A percentile compares a stretch with the other conserved stretches of the same genome.
These are phyloP conservation scores for Podospora sp. DNA, from an alignment of 495 filamentous ascomycete species.

Conservation along the genomic window DNA sequence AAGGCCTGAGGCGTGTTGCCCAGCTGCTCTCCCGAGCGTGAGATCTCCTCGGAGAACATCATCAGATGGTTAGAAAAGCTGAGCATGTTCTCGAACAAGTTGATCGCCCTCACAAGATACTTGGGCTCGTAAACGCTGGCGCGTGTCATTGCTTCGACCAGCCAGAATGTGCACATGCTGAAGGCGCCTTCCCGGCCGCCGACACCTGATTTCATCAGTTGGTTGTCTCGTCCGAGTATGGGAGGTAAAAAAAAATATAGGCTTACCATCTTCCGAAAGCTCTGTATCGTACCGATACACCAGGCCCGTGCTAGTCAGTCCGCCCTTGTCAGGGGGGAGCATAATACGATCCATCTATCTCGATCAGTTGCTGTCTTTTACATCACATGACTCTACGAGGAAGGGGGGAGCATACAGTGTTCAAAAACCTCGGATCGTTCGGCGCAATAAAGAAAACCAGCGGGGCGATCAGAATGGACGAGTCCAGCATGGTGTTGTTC, in stretches of 20 bases:
- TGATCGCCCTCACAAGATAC: constrained; percentile 63
- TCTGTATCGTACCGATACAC: constrained; percentile 72
- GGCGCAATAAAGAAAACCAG: constrained; percentile 75
- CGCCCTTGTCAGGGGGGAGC: constrained; percentile 68
- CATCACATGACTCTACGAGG: neutral
- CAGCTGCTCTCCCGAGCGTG: constrained; percentile 67
- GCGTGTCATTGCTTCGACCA: constrained; percentile 73
- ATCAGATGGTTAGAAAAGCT: constrained; percentile 70
- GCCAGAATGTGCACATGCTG: constrained; percentile 78
- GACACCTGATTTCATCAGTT: constrained; percentile 54
- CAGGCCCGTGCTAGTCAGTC: constrained; percentile 68
- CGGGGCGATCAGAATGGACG: constrained; percentile 70
- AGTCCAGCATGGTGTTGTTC: constrained; percentile 65
- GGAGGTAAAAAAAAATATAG: neutral
- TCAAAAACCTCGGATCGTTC: constrained; percentile 70
- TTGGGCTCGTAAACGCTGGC: constrained; percentile 66
- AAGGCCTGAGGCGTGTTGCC: constrained; percentile 78
- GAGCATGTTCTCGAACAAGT: constrained; percentile 73
- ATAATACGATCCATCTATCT: constrained; percentile 61
- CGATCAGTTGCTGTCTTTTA: neutral
- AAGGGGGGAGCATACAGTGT: constrained; percentile 40
- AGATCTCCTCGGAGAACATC: constrained; percentile 78
- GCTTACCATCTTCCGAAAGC: constrained; percentile 65
- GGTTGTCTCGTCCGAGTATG: neutral
- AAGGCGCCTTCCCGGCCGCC: constrained; percentile 75